Conservation (phyloP, 768 basidiomycete species). For the Hypholoma fasciculare region DNA sequence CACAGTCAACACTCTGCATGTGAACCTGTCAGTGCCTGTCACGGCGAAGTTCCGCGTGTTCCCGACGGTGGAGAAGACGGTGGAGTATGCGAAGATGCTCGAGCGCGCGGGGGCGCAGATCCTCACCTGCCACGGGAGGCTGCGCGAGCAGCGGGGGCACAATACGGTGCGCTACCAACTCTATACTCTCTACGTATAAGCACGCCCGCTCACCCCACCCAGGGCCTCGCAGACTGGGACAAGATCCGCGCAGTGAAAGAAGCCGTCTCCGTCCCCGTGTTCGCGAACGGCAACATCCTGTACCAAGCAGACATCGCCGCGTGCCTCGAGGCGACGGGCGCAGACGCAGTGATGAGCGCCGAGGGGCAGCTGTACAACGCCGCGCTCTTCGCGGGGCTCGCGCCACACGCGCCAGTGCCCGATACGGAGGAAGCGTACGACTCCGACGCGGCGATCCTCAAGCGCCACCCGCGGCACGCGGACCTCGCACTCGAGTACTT, state of each 20-base stretch:
- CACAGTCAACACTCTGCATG: slow-evolving; percentile 78
- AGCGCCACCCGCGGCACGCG: slow-evolving; percentile 55
- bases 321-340: slow-evolving; percentile 83
- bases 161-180: slow-evolving; percentile 46
- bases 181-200: neutral
- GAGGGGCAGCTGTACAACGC: slow-evolving; percentile 96
- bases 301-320: slow-evolving; percentile 79
- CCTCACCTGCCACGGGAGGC: slow-evolving; percentile 89
- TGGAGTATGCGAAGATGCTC: slow-evolving; percentile 95
- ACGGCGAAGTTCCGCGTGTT: slow-evolving; percentile 97
- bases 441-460: slow-evolving; percentile 35
- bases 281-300: slow-evolving; percentile 96
- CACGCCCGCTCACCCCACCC: slow-evolving; percentile 4
- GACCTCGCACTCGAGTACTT: slow-evolving; percentile 86
- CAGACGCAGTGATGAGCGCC: slow-evolving; percentile 92
- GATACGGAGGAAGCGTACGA: slow-evolving; percentile 11
- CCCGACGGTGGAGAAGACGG: slow-evolving; percentile 80
- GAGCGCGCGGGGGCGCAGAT: slow-evolving; percentile 95
- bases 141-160: slow-evolving; percentile 90
- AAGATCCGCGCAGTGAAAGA: slow-evolving; percentile 91
- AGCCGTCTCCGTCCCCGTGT: slow-evolving; percentile 88
- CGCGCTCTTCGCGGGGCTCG: slow-evolving; percentile 60
- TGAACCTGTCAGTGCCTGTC: slow-evolving; percentile 85
- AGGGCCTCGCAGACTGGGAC: slow-evolving; percentile 88
- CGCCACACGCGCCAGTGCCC: slow-evolving; percentile 15